Evolutionary conservation across 176 grass and related monocot genomes (phyloP).

Genomic region (Musa itinerans): DNA sequence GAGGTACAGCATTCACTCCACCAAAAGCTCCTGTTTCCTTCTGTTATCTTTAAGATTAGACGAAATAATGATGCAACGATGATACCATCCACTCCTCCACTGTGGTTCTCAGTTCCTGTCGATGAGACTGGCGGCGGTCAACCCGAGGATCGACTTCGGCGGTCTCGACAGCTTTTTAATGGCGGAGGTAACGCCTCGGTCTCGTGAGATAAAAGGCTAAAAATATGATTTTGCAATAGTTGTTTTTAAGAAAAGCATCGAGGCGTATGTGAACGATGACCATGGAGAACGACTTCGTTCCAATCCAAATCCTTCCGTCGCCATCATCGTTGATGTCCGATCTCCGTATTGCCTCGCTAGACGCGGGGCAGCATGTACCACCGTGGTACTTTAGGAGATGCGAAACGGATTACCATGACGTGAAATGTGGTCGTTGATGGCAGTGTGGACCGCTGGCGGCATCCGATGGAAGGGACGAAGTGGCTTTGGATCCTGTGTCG

Average conservation of each 20-base stretch:
- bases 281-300: constrained; percentile 7
- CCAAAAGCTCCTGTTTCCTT: neutral
- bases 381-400: neutral
- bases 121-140: constrained; percentile 81
- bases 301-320: neutral
- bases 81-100: neutral
- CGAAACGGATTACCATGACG: neutral
- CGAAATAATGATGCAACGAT: neutral
- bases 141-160: constrained; percentile 66
- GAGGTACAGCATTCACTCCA: constrained; percentile 43
- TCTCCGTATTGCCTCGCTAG: neutral
- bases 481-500: neutral
- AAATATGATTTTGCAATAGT: constrained; percentile 2
- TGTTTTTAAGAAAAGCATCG: constrained; percentile 7
- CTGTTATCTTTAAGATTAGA: neutral
- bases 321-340: neutral
- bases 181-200: constrained; percentile 37
- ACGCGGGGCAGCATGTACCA: neutral
- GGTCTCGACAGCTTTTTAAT: constrained; percentile 63
- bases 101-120: constrained; percentile 55
- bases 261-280: constrained; percentile 8
- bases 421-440: neutral
- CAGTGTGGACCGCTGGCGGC: neutral
- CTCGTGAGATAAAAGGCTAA: neutral
- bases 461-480: neutral